Conservation (phyloP, 257 asterid species). For the Solanum appendiculatum region DNA sequence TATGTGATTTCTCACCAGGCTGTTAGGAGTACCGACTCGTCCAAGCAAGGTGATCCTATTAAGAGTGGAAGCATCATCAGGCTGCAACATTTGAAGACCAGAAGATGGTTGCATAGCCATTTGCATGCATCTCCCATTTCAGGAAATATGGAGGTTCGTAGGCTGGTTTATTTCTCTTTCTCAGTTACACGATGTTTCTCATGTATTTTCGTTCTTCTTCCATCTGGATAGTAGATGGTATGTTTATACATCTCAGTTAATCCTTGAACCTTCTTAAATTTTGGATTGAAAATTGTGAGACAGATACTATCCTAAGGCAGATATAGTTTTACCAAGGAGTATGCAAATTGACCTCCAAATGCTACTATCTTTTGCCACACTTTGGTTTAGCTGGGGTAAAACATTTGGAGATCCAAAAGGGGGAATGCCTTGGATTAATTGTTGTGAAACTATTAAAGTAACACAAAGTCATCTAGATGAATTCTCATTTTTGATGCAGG, state of each 20-base stretch:
- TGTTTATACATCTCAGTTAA: neutral
- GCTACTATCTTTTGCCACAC: neutral
- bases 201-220: neutral
- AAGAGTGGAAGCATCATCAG: slow-evolving; percentile 54
- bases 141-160: slow-evolving; percentile 84
- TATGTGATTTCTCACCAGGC: slow-evolving; percentile 29
- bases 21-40: slow-evolving; percentile 59
- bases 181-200: neutral
- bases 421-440: neutral
- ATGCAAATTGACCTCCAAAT: neutral
- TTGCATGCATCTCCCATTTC: slow-evolving; percentile 97
- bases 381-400: neutral
- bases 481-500: neutral
- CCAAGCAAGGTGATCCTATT: slow-evolving; percentile 84
- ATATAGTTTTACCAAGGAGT: neutral
- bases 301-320: neutral
- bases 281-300: neutral
- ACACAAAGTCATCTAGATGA: neutral
- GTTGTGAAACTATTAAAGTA: neutral
- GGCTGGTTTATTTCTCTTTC: neutral
- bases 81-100: slow-evolving; percentile 86
- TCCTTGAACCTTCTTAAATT: neutral
- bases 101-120: slow-evolving; percentile 98
- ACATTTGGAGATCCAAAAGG: neutral
- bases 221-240: neutral